phyloP scores from a whole-genome alignment of 2,329 filamentous ascomycete species.

The Colletotrichum higginsianum region DNA sequence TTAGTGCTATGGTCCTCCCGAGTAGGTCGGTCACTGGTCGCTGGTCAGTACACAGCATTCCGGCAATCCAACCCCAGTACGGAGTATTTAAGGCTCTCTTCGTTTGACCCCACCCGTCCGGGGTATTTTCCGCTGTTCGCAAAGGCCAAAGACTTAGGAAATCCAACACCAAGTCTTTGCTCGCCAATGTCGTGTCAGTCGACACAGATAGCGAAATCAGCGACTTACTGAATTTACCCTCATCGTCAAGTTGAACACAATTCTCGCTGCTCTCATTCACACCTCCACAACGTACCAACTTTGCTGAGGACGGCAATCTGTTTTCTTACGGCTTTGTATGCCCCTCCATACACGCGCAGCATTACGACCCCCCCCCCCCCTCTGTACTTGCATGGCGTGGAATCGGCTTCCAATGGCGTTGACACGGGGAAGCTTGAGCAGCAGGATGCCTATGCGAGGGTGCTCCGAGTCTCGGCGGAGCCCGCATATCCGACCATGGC shows the following conservation, averaged over 20 bases:
- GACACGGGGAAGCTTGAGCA: background rate
- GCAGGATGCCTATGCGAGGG: conserved; percentile 28
- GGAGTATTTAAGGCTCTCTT: background rate
- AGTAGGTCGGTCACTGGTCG: conserved; percentile 1
- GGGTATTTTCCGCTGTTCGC: conserved; percentile 11
- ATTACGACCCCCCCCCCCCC: conserved; percentile 2
- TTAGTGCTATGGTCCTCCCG: conserved; percentile 7
- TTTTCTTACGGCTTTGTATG: conserved; percentile 5
- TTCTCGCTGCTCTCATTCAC: background rate
- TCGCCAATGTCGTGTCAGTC: background rate
- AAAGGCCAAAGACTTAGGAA: background rate
- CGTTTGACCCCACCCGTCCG: conserved; percentile 9
- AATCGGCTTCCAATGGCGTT: conserved; percentile 17
- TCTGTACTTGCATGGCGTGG: conserved; percentile 9
- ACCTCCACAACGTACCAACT: background rate
- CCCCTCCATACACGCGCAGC: conserved; percentile 7
- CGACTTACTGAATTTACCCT: background rate
- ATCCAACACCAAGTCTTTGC: background rate
- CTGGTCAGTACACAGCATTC: conserved; percentile 15
- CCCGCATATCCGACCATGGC: conserved; percentile 31
- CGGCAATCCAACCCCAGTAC: background rate
- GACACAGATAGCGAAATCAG: conserved; percentile 1
- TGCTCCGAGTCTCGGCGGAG: conserved; percentile 37
- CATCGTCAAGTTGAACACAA: background rate
- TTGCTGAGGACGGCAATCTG: conserved; percentile 12